Evolutionary conservation across 2,329 filamentous ascomycete genomes (phyloP).

Genomic region (Phialophora verrucosa): DNA sequence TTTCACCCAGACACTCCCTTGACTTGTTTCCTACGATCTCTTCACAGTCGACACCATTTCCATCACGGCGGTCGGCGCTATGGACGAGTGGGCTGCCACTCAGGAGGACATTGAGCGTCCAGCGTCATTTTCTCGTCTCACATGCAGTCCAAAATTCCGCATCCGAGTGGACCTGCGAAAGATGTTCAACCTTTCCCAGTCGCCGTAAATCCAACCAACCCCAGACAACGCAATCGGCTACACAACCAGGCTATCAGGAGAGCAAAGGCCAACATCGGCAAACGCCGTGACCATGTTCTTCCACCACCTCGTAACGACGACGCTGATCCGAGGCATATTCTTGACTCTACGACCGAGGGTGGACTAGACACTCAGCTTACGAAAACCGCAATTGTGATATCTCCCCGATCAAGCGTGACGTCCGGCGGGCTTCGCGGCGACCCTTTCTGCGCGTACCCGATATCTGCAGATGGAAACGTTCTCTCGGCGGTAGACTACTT

Average conservation of each 20-base stretch:
- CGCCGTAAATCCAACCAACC: constrained; percentile 5
- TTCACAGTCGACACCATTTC: not conserved
- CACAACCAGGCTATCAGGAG: constrained; percentile 22
- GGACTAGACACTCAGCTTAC: not conserved
- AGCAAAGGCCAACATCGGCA: constrained; percentile 19
- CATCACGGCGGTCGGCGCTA: constrained; percentile 9
- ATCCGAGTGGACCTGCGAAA: not conserved
- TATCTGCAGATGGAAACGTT: constrained; percentile 12
- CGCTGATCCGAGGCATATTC: not conserved
- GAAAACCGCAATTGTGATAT: not conserved
- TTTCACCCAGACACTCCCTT: not conserved
- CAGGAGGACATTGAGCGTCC: constrained; percentile 3
- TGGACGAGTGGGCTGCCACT: constrained; percentile 12
- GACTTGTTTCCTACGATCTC: not conserved
- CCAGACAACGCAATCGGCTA: constrained; percentile 17
- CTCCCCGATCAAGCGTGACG: constrained; percentile 15
- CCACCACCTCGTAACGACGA: not conserved
- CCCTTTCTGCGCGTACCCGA: constrained; percentile 21
- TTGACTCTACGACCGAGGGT: not conserved
- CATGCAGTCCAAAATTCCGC: constrained; percentile 7
- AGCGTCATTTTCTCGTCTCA: not conserved
- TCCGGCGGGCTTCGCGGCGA: constrained; percentile 19
- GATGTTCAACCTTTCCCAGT: not conserved
- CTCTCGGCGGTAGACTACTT: constrained; percentile 21
- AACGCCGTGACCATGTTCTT: constrained; percentile 9